Evolutionary conservation across 78 protist genomes (phyloP).

Genomic region (Planoprotostelium fungivorum): DNA sequence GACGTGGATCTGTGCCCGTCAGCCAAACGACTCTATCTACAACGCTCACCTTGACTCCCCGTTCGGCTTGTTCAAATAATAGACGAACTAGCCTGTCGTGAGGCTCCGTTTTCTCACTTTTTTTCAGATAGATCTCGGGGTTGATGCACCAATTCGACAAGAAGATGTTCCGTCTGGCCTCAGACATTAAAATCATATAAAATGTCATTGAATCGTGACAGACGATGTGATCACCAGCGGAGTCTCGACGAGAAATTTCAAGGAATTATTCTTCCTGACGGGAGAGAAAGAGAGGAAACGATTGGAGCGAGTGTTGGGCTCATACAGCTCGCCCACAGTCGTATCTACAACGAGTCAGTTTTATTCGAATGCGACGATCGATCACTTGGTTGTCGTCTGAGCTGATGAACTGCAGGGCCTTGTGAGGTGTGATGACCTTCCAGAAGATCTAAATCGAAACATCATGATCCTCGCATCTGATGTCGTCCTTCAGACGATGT

Average conservation of each 20-base stretch:
- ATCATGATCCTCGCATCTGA: too few relatives aligned
- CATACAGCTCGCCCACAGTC: too few relatives aligned
- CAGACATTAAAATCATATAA: background rate
- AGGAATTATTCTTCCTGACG: background rate
- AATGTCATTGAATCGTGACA: background rate
- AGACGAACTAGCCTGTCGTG: slow-evolving; percentile 44
- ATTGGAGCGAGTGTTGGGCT: too few relatives aligned
- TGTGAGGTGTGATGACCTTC: too few relatives aligned
- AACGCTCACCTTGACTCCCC: slow-evolving; percentile 73
- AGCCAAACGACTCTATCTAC: background rate
- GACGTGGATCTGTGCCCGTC: background rate
- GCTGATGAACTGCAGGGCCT: too few relatives aligned
- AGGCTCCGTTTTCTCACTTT: slow-evolving; percentile 31
- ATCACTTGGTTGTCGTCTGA: too few relatives aligned
- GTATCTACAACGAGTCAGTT: too few relatives aligned
- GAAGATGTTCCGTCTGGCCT: slow-evolving; percentile 43
- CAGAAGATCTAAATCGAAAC: too few relatives aligned
- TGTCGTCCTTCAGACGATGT: too few relatives aligned
- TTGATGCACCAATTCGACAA: slow-evolving; percentile 61
- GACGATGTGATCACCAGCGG: background rate
- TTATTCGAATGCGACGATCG: too few relatives aligned
- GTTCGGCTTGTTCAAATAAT: slow-evolving; percentile 32
- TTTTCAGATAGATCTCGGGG: slow-evolving; percentile 47
- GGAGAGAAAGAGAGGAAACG: background rate
- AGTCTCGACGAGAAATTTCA: background rate